phyloP scores from a whole-genome alignment of 73 alveolate species.

The Paramecium octaurelia region DNA sequence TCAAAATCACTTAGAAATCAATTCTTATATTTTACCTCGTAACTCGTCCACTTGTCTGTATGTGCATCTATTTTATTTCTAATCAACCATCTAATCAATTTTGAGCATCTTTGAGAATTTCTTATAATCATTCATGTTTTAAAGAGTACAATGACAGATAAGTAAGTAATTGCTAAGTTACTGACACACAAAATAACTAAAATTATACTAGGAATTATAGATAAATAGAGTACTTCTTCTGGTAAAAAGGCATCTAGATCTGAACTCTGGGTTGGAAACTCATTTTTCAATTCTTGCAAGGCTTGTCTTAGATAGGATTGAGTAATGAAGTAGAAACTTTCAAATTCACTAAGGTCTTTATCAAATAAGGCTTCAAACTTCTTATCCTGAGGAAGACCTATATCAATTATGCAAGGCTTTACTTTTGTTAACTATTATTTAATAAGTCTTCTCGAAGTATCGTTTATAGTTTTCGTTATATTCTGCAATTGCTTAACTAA shows the following conservation, averaged over 20 bases:
- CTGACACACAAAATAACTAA: not conserved
- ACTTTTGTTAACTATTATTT: constrained; percentile 8
- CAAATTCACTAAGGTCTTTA: constrained; percentile 56
- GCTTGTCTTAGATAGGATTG: constrained; percentile 49
- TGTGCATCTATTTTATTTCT: not conserved
- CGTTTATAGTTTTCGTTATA: constrained; percentile 47
- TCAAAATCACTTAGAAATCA: constrained; percentile 24
- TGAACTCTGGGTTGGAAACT: not conserved
- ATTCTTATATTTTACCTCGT: not conserved
- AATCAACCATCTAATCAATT: constrained; percentile 34
- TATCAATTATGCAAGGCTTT: not conserved
- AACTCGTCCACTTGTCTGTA: not conserved
- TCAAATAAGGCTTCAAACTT: constrained; percentile 61
- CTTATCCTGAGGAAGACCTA: constrained; percentile 47
- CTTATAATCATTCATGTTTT: constrained; percentile 29
- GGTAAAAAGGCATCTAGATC: not conserved
- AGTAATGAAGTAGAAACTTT: constrained; percentile 59
- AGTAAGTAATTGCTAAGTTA: constrained; percentile 23
- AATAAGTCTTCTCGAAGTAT: constrained; percentile 21
- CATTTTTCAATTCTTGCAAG: constrained; percentile 42
- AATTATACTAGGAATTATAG: not conserved
- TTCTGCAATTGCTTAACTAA: constrained; percentile 51
- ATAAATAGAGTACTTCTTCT: not conserved
- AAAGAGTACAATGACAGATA: not conserved
- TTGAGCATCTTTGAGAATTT: constrained; percentile 4